A percentile compares a stretch with the other conserved stretches of the same genome.
These are phyloP conservation scores for Sarocladium kiliense DNA, from an alignment of 2,329 filamentous ascomycete genomes.

Conservation along the genomic window DNA sequence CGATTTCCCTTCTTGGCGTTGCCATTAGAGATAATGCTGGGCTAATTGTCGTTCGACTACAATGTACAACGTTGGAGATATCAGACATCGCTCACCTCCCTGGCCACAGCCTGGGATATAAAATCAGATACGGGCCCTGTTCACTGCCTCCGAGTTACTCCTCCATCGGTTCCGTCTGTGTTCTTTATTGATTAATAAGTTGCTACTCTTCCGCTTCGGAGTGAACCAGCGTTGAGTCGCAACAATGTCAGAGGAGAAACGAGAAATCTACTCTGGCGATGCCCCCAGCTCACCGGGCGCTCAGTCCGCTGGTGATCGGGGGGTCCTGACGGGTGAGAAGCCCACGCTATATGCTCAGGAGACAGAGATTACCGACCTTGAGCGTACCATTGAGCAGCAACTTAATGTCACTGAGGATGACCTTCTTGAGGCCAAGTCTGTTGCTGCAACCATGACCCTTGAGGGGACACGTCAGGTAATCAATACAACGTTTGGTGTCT, in stretches of 20 bases:
- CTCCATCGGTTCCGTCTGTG: neutral
- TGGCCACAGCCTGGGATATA: neutral
- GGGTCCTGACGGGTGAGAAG: neutral
- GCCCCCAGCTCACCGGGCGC: neutral
- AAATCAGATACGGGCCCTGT: neutral
- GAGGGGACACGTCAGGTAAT: slow-evolving; percentile 26
- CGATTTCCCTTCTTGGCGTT: neutral
- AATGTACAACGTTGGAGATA: neutral
- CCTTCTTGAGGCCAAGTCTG: slow-evolving; percentile 36
- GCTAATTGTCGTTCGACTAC: neutral
- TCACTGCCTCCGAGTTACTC: neutral
- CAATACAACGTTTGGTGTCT: slow-evolving; percentile 16
- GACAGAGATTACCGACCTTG: neutral
- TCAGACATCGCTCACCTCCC: neutral
- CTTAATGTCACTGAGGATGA: slow-evolving; percentile 37
- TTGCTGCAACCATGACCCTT: slow-evolving; percentile 27
- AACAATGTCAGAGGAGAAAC: neutral
- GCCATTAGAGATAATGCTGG: neutral
- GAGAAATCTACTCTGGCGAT: neutral
- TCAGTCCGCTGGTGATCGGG: neutral
- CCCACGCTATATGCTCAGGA: neutral
- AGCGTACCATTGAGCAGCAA: neutral
- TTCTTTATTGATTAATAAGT: neutral
- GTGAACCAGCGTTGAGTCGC: neutral
- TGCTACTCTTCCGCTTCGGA: neutral